Evolutionary conservation across 305 asterid genomes (phyloP).

Genomic region (Solanum hybrid): DNA sequence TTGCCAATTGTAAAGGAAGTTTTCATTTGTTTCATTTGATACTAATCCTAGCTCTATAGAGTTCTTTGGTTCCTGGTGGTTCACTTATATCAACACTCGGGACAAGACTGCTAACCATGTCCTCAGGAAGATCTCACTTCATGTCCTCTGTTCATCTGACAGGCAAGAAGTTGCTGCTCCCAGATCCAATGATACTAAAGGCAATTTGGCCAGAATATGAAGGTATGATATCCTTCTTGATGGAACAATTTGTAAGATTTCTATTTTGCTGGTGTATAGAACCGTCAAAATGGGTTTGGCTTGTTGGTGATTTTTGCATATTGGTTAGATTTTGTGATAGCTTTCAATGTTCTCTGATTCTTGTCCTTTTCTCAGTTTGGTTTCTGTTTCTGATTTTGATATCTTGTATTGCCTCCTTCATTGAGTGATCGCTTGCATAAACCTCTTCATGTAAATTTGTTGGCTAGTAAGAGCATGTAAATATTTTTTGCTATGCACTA

Average conservation of each 20-base stretch:
- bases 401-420: neutral
- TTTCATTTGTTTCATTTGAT: neutral
- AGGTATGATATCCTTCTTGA: neutral
- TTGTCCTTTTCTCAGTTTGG: neutral
- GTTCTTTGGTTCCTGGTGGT: conserved; percentile 1
- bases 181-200: neutral
- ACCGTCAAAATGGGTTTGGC: neutral
- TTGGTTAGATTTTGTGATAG: neutral
- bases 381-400: neutral
- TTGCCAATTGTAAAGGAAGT: neutral
- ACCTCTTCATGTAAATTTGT: neutral
- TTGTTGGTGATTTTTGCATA: neutral
- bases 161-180: neutral
- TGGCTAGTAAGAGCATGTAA: neutral
- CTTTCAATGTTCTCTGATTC: neutral
- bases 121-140: neutral
- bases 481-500: neutral
- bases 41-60: neutral
- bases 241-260: neutral
- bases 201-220: neutral
- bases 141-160: neutral
- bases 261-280: neutral
- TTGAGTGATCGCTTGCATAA: neutral
- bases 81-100: neutral
- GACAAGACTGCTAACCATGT: neutral